A percentile compares a stretch with the other conserved stretches of the same genome.
phyloP scores from a whole-genome alignment of 345 rosid genomes.

The Dovyalis caffra region DNA sequence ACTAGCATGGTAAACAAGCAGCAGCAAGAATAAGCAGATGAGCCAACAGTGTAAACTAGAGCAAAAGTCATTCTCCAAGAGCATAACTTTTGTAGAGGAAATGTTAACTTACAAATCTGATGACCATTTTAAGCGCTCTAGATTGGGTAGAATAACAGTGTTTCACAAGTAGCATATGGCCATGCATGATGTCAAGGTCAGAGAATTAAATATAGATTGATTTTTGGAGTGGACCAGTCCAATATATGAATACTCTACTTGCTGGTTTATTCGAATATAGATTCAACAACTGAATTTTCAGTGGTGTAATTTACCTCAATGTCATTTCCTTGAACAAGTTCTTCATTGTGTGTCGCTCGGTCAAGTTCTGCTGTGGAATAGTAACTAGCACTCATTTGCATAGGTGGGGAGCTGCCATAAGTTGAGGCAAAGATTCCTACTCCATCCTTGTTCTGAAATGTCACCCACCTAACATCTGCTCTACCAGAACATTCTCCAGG shows the following conservation, averaged over 20 bases:
- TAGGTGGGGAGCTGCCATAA: conserved; percentile 70
- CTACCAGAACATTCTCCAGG: conserved; percentile 93
- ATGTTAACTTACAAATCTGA: background rate
- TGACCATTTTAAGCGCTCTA: background rate
- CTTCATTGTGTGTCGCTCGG: conserved; percentile 68
- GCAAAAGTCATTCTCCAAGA: background rate
- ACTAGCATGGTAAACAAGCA: background rate
- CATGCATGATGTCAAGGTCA: background rate
- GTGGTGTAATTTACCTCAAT: conserved; percentile 56
- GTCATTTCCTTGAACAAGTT: conserved; percentile 59
- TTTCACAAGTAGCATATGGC: too few species aligned
- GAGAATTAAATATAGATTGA: background rate
- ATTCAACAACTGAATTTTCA: background rate
- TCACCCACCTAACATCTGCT: conserved; percentile 95
- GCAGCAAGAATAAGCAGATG: background rate
- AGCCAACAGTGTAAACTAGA: background rate
- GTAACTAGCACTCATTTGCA: conserved; percentile 95
- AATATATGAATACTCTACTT: background rate
- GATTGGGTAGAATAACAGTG: too few species aligned
- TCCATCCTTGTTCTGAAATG: conserved; percentile 66
- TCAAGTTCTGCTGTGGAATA: conserved; percentile 66
- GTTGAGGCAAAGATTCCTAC: conserved; percentile 78
- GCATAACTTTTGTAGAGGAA: background rate
- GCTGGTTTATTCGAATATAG: background rate
- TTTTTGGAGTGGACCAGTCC: background rate